phyloP scores from a whole-genome alignment of 2,329 filamentous ascomycete genomes.

The Pyrenophora teres region DNA sequence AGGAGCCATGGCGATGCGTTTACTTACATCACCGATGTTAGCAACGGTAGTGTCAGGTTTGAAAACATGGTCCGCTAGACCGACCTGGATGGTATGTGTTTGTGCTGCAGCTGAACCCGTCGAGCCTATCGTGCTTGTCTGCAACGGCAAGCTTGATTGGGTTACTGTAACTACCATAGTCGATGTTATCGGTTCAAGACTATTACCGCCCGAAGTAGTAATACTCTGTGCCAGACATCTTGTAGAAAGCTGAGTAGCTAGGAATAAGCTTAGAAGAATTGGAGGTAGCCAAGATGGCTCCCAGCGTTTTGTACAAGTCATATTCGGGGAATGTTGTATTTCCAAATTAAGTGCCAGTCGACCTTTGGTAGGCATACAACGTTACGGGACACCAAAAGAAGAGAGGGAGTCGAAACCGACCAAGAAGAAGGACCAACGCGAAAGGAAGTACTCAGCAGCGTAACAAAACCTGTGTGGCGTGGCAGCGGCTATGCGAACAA shows the following conservation, averaged over 20 bases:
- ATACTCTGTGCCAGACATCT: conserved; percentile 16
- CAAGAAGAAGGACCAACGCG: conserved; percentile 5
- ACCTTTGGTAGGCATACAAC: background rate
- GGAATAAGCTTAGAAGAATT: background rate
- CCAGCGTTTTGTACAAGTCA: background rate
- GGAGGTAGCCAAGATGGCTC: background rate
- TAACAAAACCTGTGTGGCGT: background rate
- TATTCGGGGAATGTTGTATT: background rate
- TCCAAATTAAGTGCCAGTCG: background rate
- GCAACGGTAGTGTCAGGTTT: conserved; percentile 47
- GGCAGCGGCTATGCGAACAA: conserved; percentile 12
- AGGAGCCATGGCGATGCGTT: background rate
- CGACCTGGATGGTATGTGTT: conserved; percentile 46
- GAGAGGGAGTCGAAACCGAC: background rate
- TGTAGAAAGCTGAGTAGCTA: background rate
- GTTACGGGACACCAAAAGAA: background rate
- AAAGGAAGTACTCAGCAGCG: background rate
- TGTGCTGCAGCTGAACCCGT: conserved; percentile 22
- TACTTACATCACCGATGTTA: conserved; percentile 45
- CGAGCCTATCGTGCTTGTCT: background rate
- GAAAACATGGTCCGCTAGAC: conserved; percentile 46
- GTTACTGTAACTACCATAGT: background rate
- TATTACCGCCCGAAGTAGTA: background rate
- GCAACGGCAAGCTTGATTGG: conserved; percentile 2
- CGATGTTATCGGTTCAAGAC: conserved; percentile 1